These are phyloP conservation scores for Apiospora pterosperma DNA, from an alignment of 2,329 filamentous ascomycete species.

Conservation along the genomic window DNA sequence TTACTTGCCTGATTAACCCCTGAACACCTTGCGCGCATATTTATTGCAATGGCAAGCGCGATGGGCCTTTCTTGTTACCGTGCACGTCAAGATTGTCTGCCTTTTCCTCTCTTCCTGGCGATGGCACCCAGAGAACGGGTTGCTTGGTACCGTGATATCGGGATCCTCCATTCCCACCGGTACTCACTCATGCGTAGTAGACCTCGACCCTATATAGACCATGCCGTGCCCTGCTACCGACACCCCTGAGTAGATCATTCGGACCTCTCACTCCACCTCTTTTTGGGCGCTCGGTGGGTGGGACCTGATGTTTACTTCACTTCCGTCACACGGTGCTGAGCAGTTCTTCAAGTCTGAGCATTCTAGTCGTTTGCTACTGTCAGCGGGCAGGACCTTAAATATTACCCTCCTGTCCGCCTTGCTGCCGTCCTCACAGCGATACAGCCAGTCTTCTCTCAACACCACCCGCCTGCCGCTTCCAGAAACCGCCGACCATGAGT, in stretches of 20 bases:
- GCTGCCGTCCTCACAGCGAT: slow-evolving; percentile 3
- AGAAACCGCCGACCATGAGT: background rate
- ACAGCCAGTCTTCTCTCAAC: background rate
- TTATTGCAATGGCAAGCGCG: background rate
- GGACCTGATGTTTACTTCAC: background rate
- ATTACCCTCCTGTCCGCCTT: background rate
- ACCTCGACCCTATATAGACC: background rate
- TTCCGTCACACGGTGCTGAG: background rate
- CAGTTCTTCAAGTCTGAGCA: background rate
- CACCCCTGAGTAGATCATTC: background rate
- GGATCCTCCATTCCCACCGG: background rate
- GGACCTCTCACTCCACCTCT: background rate
- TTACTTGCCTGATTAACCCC: background rate
- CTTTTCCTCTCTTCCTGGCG: background rate
- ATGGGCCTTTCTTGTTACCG: background rate
- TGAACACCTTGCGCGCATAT: background rate
- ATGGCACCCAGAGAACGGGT: background rate
- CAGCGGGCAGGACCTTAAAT: background rate
- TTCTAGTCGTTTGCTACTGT: background rate
- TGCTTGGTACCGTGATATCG: background rate
- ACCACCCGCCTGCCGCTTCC: background rate
- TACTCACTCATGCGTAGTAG: background rate
- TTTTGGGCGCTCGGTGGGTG: background rate
- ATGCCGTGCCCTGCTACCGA: background rate
- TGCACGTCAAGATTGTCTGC: background rate